Evolutionary conservation across 768 basidiomycete species (phyloP).

Genomic region (Galerina marginata): DNA sequence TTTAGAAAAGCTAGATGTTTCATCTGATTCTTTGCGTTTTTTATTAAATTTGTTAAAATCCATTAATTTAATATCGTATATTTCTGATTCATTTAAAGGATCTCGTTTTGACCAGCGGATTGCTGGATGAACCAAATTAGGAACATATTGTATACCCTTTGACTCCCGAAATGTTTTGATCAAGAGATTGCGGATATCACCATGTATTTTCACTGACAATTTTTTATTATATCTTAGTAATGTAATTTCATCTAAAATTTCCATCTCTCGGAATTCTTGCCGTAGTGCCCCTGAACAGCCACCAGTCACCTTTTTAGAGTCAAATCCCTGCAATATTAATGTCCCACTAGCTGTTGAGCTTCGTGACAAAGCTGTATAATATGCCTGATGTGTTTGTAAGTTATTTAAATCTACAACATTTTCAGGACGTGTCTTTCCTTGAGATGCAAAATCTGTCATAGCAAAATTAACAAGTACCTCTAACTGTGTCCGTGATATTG

Average conservation of each 20-base stretch:
- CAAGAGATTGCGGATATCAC: not conserved
- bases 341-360: conserved; percentile 4
- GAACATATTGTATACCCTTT: conserved; percentile 2
- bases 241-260: conserved; percentile 4
- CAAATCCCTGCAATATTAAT: conserved; percentile 9
- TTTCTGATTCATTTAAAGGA: not conserved
- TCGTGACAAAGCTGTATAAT: conserved; percentile 8
- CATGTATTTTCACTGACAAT: not conserved
- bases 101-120: not conserved
- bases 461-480: conserved; percentile 33
- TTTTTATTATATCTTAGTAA: not conserved
- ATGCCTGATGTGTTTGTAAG: conserved; percentile 1
- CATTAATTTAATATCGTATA: not conserved
- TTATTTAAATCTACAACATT: conserved; percentile 3
- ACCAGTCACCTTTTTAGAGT: not conserved
- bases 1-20: not conserved
- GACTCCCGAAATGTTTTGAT: not conserved
- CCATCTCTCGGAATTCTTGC: conserved; percentile 8
- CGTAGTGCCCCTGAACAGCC: not conserved
- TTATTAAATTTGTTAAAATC: not conserved
- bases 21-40: not conserved
- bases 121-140: not conserved
- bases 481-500: conserved; percentile 29
- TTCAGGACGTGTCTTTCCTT: conserved; percentile 34
- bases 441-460: conserved; percentile 41